phyloP scores from a whole-genome alignment of 805 yeast genomes.

The Saccharomycopsis schoenii region DNA sequence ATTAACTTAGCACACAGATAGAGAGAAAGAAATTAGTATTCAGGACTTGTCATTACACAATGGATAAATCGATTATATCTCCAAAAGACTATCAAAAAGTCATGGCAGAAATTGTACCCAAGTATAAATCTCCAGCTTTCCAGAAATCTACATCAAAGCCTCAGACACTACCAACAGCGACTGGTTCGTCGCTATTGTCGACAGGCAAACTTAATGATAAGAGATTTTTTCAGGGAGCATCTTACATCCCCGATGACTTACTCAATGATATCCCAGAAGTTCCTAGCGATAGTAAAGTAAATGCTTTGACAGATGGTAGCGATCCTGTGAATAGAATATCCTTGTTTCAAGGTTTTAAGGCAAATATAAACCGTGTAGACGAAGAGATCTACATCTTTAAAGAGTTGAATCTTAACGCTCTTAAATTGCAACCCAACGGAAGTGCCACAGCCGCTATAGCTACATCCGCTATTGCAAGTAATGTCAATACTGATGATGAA shows the following conservation, averaged over 20 bases:
- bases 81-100: neutral
- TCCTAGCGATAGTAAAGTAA: slow-evolving; percentile 8
- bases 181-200: neutral
- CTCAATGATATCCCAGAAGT: slow-evolving; percentile 41
- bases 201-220: neutral
- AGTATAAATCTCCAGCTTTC: neutral
- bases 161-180: neutral
- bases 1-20: neutral
- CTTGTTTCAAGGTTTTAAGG: slow-evolving; percentile 61
- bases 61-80: neutral
- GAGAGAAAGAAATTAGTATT: neutral
- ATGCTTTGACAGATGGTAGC: slow-evolving; percentile 12
- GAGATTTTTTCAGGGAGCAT: neutral
- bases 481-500: slow-evolving; percentile 15
- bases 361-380: slow-evolving; percentile 43
- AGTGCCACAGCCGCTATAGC: neutral
- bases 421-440: slow-evolving; percentile 5
- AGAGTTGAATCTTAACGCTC: slow-evolving; percentile 13
- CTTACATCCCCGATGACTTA: slow-evolving; percentile 52
- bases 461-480: slow-evolving; percentile 18
- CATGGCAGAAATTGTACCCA: neutral
- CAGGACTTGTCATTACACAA: neutral
- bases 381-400: slow-evolving; percentile 25
- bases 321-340: slow-evolving; percentile 31
- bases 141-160: neutral